A percentile compares a stretch with the other conserved stretches of the same genome.
phyloP scores from a whole-genome alignment of 1,139 yeast species.

The Taphrina communis region DNA sequence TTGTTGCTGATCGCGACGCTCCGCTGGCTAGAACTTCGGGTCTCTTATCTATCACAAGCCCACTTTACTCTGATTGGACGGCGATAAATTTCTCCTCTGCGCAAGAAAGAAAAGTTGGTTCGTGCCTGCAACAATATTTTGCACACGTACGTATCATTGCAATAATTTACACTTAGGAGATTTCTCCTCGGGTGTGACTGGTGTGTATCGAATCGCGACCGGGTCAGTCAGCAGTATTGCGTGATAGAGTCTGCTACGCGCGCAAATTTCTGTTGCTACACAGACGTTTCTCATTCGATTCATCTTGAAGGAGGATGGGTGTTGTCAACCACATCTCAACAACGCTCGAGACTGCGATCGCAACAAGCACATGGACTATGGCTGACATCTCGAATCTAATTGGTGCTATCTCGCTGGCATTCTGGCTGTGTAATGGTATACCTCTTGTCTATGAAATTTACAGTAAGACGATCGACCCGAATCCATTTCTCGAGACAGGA shows the following conservation, averaged over 20 bases:
- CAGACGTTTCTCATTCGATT: too few species aligned
- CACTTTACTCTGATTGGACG: not conserved
- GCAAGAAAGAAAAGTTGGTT: not conserved
- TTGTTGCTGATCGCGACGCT: not conserved
- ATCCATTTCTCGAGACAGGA: not conserved
- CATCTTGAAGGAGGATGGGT: too few species aligned
- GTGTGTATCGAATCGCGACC: too few species aligned
- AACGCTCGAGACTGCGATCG: not conserved
- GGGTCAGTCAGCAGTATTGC: too few species aligned
- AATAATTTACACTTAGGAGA: too few species aligned
- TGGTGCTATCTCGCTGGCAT: conserved; percentile 38
- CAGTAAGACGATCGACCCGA: conserved; percentile 2
- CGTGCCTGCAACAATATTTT: not conserved
- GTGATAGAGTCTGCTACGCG: too few species aligned
- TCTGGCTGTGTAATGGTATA: conserved; percentile 39
- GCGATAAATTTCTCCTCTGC: conserved; percentile 1
- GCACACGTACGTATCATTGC: too few species aligned
- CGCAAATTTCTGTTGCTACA: too few species aligned
- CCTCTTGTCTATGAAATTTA: conserved; percentile 38
- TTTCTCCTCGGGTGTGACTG: too few species aligned
- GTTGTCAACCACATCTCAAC: not conserved
- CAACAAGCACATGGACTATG: conserved; percentile 2
- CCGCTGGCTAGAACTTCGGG: not conserved
- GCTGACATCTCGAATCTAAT: conserved; percentile 32
- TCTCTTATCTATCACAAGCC: conserved; percentile 3